phyloP scores from a whole-genome alignment of 192 early-diverging fungal species.

The Coemansia sp. region DNA sequence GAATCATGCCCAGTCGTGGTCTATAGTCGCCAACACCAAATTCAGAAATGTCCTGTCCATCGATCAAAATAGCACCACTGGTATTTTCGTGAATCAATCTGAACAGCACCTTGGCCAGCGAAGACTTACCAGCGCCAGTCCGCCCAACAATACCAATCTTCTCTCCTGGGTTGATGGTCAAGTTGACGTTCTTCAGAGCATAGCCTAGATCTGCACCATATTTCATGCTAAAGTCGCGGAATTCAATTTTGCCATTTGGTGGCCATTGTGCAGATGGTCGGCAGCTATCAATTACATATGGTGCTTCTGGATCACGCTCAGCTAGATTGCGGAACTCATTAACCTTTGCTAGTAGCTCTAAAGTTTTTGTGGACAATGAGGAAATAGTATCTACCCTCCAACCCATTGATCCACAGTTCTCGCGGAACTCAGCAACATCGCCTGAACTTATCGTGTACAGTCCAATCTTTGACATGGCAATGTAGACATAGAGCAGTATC shows the following conservation, averaged over 20 bases:
- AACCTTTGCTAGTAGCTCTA: not conserved
- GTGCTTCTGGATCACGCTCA: constrained; percentile 16
- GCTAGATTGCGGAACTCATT: constrained; percentile 4
- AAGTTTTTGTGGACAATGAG: not conserved
- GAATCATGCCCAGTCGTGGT: constrained; percentile 52
- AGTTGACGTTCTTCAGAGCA: constrained; percentile 47
- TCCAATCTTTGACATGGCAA: not conserved
- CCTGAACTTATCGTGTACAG: not conserved
- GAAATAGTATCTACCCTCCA: not conserved
- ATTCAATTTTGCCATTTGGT: constrained; percentile 25
- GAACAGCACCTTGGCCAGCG: constrained; percentile 63
- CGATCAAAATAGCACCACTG: constrained; percentile 67
- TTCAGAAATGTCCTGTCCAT: constrained; percentile 73
- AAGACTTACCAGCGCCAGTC: constrained; percentile 69
- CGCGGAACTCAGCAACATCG: not conserved
- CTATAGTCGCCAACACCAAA: constrained; percentile 72
- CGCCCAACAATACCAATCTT: constrained; percentile 62
- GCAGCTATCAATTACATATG: constrained; percentile 4
- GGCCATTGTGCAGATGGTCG: constrained; percentile 29
- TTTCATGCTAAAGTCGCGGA: constrained; percentile 30
- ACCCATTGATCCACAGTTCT: not conserved
- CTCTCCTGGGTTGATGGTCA: constrained; percentile 62
- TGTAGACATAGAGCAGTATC: not conserved
- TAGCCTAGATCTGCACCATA: constrained; percentile 20
- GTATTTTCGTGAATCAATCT: constrained; percentile 64